Evolutionary conservation across 2,329 filamentous ascomycete species (phyloP), one percentile per base, ranked within the genome.

Genomic region (Phyllosticta ampelicida): DNA sequence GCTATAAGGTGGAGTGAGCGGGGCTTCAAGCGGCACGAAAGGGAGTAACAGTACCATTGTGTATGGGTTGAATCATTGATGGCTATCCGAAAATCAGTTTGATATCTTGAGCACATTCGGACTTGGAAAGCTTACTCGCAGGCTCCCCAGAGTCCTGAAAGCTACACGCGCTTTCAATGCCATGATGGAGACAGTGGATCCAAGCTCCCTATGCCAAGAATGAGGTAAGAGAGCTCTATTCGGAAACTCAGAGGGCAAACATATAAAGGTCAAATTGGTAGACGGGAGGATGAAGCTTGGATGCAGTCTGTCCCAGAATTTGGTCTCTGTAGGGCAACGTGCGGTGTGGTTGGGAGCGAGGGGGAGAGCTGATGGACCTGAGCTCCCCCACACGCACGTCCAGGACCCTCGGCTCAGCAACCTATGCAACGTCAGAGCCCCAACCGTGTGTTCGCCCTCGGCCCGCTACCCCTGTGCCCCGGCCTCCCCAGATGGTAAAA

Each of bases 141-240:
- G 71, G 65, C 80, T 81, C 72, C 82, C 78, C 64, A 88, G 73
- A 66, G 83, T 85, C 73, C 81, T 78, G 50, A 82, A 77, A 58
- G 84, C 82, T 64, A 78, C 77, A 71, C 82, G 79, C 60, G 85
- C 73, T 65, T 81, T 84, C 71, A 87, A 75, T 57, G 85, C 81
- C 86, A 89, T 88, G n/a, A 48, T 53, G 51, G 19, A 51, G 36
- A 44, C 36, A n/a, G 50, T 53, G n/a, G 26, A 36, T n/a, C 51
- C 13, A n/a, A 44, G 36, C 36, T 44, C 36, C 16, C n/a, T n/a
- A 16, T 44, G 36, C 36, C 36, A 44, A 44, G 36, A 53, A 52
- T 21, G 21, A 28, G 11, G 23, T 13, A 16, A 23, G 18, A 19
- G 51, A 20, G 36, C 13, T 13, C 51, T 30, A 59, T 51, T 21